Evolutionary conservation across 163 green algal species (phyloP).

Genomic region (Scenedesmus sp.): DNA sequence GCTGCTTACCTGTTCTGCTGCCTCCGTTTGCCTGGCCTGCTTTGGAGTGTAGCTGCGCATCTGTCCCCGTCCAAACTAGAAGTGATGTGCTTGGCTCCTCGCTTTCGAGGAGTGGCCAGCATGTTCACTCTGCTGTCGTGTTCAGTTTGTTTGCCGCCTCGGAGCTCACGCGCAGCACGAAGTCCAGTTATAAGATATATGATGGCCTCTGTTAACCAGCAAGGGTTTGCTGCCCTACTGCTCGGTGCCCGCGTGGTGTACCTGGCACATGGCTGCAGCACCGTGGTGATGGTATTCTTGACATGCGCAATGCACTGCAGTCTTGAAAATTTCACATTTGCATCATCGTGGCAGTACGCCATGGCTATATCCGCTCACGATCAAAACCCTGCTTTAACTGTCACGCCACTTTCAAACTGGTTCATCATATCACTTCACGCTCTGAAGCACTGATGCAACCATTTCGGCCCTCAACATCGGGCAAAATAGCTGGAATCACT

Average conservation of each 20-base stretch:
- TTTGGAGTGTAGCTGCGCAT: neutral
- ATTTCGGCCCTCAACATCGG: neutral
- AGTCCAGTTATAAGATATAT: neutral
- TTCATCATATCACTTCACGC: neutral
- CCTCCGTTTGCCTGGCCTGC: conserved; percentile 1
- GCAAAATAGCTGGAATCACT: neutral
- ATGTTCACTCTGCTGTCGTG: neutral
- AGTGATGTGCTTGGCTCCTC: neutral
- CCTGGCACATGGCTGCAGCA: neutral
- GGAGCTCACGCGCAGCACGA: neutral
- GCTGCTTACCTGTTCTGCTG: conserved; percentile 26
- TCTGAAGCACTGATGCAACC: neutral
- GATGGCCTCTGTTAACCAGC: neutral
- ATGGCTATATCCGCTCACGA: neutral
- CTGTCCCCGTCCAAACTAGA: neutral
- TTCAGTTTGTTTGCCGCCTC: no score
- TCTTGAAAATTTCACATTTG: no score
- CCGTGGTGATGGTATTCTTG: no score
- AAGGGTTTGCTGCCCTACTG: neutral
- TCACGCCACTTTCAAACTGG: neutral
- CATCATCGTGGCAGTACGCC: neutral
- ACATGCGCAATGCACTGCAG: no score
- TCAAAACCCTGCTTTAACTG: neutral
- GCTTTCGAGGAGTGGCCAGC: neutral
- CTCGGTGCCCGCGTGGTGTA: neutral